Evolutionary conservation across 495 filamentous ascomycete species (phyloP), one percentile per base, ranked within the genome.

Genomic region (Tuber aestivum): DNA sequence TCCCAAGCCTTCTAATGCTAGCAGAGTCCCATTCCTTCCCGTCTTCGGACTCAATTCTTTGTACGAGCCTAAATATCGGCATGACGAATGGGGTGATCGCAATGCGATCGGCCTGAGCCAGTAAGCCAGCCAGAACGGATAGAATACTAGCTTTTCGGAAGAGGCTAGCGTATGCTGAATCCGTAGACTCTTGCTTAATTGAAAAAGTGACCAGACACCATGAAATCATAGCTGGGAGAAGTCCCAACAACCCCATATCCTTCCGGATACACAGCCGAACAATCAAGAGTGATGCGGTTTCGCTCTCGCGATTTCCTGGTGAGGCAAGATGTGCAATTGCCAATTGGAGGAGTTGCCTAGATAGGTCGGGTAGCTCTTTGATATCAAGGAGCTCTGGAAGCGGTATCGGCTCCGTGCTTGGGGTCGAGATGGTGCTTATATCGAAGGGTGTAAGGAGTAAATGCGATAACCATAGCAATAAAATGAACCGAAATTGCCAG

Each of bases 361-460:
- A 87, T 69, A 97, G 87, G n/a, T 87, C 86, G 0, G 95, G 94
- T 18, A 93, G 84, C 40, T 88, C 81, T 7, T 73, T 38, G 0
- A 89, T 87, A 4, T 80, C 70, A 8, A 82, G 71, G 21, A 41
- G 69, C 16, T 45, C 0, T 0, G 74, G 78, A 18, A 80, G 71
- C 3, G 82, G 76, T 68, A 83, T 80, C 41, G 83, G 82, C n/a
- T 86, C 83, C 16, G 84, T 85, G 0, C 82, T 79, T 7, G 85
- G 83, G 48, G 84, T 86, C 5, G 95, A 97, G 73, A 99, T 92
- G 12, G 91, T 93, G 32, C 90, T 86, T 72, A 99, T 86, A 79
- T 97, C 95, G 84, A 98, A 98, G 0, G 95, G 95, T 20, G 92
- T 92, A n/a, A 97, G 89, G 80, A 97, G 87, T 3, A 98, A 86